phyloP scores from a whole-genome alignment of 345 rosid species.

The Gossypium sturtianum region DNA sequence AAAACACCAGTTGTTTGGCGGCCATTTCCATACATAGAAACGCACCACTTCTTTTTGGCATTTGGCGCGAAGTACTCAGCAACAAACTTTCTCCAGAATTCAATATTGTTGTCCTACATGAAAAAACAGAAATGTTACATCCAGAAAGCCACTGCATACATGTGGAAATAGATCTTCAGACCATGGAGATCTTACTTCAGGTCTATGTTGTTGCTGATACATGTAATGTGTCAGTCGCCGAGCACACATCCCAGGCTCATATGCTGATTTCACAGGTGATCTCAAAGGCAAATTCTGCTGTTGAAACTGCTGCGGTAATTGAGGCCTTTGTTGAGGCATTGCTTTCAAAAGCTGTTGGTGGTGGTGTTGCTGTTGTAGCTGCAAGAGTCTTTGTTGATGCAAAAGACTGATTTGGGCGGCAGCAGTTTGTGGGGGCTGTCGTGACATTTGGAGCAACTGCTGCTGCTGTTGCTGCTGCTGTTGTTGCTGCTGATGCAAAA shows the following conservation, averaged over 20 bases:
- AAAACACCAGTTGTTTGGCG: conserved; percentile 92
- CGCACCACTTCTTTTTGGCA: conserved; percentile 98
- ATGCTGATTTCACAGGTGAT: conserved; percentile 61
- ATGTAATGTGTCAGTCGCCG: conserved; percentile 86
- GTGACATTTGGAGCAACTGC: conserved; percentile 70
- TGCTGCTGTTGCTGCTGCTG: conserved; percentile 4
- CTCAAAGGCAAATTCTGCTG: conserved; percentile 73
- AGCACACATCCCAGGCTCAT: conserved; percentile 97
- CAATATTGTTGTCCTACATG: conserved; percentile 88
- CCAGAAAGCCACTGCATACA: conserved; percentile 12
- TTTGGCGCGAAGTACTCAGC: conserved; percentile 85
- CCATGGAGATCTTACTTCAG: conserved; percentile 54
- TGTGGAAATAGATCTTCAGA: conserved; percentile 6
- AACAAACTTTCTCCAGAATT: conserved; percentile 97
- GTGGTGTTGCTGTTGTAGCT: conserved; percentile 63
- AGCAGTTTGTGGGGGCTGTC: conserved; percentile 79
- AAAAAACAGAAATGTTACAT: conserved; percentile 21
- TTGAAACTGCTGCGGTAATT: conserved; percentile 68
- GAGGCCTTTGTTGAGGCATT: conserved; percentile 80
- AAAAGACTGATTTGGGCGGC: conserved; percentile 60
- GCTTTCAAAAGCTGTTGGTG: conserved; percentile 81
- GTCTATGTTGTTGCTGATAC: conserved; percentile 93
- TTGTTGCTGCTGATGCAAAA: conserved; percentile 64
- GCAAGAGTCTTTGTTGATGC: conserved; percentile 73
- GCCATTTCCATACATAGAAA: conserved; percentile 98